Percentiles rank a stretch among this genome's conserved stretches.
These are phyloP conservation scores for Lodderomyces jiufengensis DNA, from an alignment of 1,139 yeast species.

Conservation along the genomic window DNA sequence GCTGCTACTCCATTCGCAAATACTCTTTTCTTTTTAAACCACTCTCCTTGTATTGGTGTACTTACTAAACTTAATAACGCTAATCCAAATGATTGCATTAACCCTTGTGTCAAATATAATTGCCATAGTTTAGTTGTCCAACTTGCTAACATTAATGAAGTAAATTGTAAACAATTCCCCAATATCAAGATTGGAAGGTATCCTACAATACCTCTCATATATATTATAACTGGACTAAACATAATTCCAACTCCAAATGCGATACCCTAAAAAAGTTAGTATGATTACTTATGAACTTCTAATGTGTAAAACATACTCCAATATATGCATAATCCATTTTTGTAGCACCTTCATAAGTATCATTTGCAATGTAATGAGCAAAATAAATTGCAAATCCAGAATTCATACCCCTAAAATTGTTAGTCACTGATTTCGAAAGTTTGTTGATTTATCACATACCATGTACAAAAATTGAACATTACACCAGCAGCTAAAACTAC, in stretches of 20 bases:
- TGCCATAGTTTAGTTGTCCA: conserved; percentile 51
- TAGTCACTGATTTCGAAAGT: not conserved
- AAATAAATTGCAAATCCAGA: conserved; percentile 54
- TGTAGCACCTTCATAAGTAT: conserved; percentile 38
- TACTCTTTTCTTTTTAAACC: conserved; percentile 52
- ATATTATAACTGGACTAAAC: conserved; percentile 41
- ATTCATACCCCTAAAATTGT: conserved; percentile 45
- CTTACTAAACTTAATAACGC: conserved; percentile 45
- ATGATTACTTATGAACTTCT: too few species aligned
- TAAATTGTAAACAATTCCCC: conserved; percentile 49
- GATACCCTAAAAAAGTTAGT: conserved; percentile 20
- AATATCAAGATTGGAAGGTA: conserved; percentile 31
- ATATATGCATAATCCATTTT: conserved; percentile 39
- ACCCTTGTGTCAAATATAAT: conserved; percentile 48
- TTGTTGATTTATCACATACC: conserved; percentile 1
- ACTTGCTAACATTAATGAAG: conserved; percentile 52
- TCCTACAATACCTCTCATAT: conserved; percentile 37
- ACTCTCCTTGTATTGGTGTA: conserved; percentile 45
- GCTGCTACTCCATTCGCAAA: conserved; percentile 57
- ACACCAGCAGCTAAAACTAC: conserved; percentile 40
- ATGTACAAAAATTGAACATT: conserved; percentile 39
- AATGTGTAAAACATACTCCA: conserved; percentile 24
- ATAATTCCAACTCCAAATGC: conserved; percentile 33
- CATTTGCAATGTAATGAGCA: conserved; percentile 36
- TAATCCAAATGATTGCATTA: conserved; percentile 49